Percentiles rank a stretch among this genome's conserved stretches.
Conservation (phyloP, 768 basidiomycete species). For the Hydnomerulius pinastri region DNA sequence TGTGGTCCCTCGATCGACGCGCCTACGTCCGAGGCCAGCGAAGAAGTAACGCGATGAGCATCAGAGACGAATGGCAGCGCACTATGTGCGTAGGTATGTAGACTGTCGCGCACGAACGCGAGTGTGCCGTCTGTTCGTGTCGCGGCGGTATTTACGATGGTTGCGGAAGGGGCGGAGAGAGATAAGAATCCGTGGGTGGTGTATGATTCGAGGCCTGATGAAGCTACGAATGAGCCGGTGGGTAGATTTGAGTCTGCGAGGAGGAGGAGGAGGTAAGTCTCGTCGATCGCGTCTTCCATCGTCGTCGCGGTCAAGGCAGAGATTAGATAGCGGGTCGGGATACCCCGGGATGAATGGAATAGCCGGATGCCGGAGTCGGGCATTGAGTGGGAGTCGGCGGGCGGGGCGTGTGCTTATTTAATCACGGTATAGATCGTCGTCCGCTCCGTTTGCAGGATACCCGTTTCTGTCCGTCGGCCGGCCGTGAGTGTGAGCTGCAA, state of each 20-base stretch:
- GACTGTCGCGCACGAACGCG: constrained; percentile 68
- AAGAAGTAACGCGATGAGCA: constrained; percentile 46
- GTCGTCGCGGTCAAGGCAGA: background rate
- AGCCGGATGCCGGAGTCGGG: background rate
- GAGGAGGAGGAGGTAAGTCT: constrained; percentile 73
- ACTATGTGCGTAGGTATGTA: constrained; percentile 75
- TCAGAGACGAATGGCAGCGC: constrained; percentile 81
- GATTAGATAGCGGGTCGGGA: too few relatives aligned
- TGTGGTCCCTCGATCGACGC: constrained; percentile 33
- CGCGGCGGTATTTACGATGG: constrained; percentile 17
- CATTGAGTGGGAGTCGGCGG: too few relatives aligned
- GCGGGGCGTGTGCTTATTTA: too few relatives aligned
- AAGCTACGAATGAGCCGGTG: constrained; percentile 95
- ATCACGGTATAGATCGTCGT: background rate
- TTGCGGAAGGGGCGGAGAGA: constrained; percentile 15
- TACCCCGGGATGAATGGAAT: background rate
- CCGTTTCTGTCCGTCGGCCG: constrained; percentile 18
- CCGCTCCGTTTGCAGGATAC: too few relatives aligned
- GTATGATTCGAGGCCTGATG: constrained; percentile 90
- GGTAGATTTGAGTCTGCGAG: constrained; percentile 93
- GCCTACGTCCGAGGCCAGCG: background rate
- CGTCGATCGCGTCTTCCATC: constrained; percentile 43
- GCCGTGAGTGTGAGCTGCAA: too few relatives aligned
- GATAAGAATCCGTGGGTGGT: constrained; percentile 78
- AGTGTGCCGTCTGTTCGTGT: constrained; percentile 37